Evolutionary conservation across 495 filamentous ascomycete species (phyloP), one percentile per base, ranked within the genome.

Genomic region (Delitschia confertaspora): DNA sequence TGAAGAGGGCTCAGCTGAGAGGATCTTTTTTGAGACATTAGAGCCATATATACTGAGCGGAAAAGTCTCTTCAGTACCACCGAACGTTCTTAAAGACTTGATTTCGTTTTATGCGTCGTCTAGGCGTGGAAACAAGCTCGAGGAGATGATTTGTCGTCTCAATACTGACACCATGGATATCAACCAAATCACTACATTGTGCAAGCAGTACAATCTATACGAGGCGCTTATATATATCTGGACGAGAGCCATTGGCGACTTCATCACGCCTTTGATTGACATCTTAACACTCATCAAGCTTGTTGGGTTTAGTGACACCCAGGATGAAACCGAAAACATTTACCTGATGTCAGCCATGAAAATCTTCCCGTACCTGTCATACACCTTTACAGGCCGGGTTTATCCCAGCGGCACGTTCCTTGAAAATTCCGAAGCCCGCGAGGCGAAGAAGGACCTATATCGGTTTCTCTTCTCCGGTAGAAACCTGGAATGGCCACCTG

Each of bases 221-320:
- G 93, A 98, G 67, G 91, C 93, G 8, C 76, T 94, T 52, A 84
- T 95, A 36, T 96, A 96, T 61, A 84, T 96, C 44, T 98, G 91
- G 89, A 95, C 91, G 38, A 82, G 85, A 60, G 87, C 83, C 24
- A 63, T 98, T 19, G 67, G 66, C 51, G 91, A 98, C 63, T 93
- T 89, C 53, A 82, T 95, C 41, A 88, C 89, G 0, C 89, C 89
- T 11, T 65, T 96, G 26, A 77, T 86, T 56, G 87, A 95, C 49
- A 73, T 98, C 9, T 62, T 98, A 31, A 60, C 72, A n/a, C 64
- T 93, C 3, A 69, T 93, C 38, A 69, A 78, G 49, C 45, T 79
- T 18, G 64, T 71, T 37, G 67, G 75, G 38, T 69, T 73, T 37
- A 69, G 67, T 25, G 61, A 69, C 34, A 62, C 66, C 33, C 59